phyloP scores from a whole-genome alignment of 208 protist genomes.

The Naegleria fowleri region DNA sequence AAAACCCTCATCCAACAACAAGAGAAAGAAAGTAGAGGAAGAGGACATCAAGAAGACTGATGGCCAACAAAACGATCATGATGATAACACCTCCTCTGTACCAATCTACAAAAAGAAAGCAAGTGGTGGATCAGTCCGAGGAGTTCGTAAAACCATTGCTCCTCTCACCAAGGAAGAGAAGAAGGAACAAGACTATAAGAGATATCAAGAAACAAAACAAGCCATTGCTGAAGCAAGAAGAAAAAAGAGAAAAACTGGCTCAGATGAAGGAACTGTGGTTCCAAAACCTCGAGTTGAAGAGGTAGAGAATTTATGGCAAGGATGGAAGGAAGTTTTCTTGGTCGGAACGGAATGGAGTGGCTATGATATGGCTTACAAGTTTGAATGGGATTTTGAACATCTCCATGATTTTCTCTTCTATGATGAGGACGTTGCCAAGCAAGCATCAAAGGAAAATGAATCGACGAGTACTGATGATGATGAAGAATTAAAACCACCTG shows the following conservation, averaged over 20 bases:
- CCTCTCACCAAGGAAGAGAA: not conserved
- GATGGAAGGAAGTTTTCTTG: conserved; percentile 43
- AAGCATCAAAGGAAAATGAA: not conserved
- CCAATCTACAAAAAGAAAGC: not conserved
- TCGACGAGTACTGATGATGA: not conserved
- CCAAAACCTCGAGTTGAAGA: not conserved
- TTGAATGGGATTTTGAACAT: conserved; percentile 43
- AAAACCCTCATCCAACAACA: too few relatives aligned
- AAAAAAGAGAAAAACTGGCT: not conserved
- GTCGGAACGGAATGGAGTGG: conserved; percentile 40
- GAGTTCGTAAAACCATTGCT: not conserved
- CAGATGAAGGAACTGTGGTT: not conserved
- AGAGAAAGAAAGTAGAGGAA: too few relatives aligned
- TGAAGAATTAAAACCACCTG: not conserved
- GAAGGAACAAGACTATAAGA: not conserved
- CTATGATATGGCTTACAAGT: conserved; percentile 36
- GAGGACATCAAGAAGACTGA: too few relatives aligned
- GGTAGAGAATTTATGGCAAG: conserved; percentile 32
- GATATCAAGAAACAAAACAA: not conserved
- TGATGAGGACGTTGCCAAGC: not conserved
- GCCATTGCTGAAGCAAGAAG: not conserved
- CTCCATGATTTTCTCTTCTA: conserved; percentile 7
- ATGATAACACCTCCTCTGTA: not conserved
- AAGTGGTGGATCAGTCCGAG: not conserved
- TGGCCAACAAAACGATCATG: too few relatives aligned